Evolutionary conservation across 1,284 basidiomycete genomes (phyloP).

Genomic region (Ceratobasidium sp.): DNA sequence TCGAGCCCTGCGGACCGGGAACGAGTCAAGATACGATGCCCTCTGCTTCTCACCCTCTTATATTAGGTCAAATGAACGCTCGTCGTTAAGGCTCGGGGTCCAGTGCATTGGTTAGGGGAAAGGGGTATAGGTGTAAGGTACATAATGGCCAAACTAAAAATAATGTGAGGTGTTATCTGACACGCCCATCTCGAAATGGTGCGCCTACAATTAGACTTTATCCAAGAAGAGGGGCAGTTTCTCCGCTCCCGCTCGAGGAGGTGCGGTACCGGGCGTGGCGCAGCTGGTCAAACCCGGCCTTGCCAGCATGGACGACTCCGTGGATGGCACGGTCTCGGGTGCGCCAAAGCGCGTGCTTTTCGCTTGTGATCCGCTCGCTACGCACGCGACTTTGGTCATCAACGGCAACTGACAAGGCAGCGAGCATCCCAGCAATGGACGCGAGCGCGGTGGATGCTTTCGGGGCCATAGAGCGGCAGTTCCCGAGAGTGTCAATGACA

Average conservation of each 20-base stretch:
- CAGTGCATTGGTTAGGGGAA: slow-evolving; percentile 5
- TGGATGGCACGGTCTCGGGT: slow-evolving; percentile 42
- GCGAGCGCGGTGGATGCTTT: slow-evolving; percentile 44
- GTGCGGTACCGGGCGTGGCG: slow-evolving; percentile 20
- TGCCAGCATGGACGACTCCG: slow-evolving; percentile 39
- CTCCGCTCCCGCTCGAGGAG: slow-evolving; percentile 32
- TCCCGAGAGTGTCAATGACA: neutral
- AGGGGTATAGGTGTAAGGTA: no score
- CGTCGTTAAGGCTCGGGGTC: neutral
- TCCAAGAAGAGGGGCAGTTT: slow-evolving; percentile 44
- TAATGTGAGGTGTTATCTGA: neutral
- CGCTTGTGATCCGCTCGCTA: slow-evolving; percentile 43
- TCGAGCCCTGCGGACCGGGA: slow-evolving; percentile 13
- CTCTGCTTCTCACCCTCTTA: neutral
- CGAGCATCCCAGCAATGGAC: slow-evolving; percentile 42
- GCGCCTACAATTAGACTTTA: slow-evolving; percentile 9
- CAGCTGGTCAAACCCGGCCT: slow-evolving; percentile 19
- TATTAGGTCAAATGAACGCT: neutral
- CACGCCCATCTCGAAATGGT: neutral
- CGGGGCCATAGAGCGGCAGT: neutral
- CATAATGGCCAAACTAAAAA: neutral
- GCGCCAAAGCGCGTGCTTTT: slow-evolving; percentile 41
- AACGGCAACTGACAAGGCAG: slow-evolving; percentile 43
- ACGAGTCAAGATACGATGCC: neutral
- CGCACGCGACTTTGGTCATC: slow-evolving; percentile 46